Conservation (phyloP, 768 basidiomycete genomes). For the Tulasnella sp. region DNA sequence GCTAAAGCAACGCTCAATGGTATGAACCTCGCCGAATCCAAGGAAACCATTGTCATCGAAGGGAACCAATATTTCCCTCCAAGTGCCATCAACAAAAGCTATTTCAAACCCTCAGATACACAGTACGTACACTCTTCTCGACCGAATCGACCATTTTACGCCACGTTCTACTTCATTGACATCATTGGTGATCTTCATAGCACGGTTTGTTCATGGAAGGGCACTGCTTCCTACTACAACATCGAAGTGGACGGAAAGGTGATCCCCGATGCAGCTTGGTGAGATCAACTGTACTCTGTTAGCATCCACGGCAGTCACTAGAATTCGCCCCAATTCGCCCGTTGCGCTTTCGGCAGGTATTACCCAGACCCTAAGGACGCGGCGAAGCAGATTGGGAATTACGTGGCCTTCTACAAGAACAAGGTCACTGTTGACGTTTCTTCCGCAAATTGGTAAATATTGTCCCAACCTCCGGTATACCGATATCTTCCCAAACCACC, state of each 20-base stretch:
- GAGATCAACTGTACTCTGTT: conserved; percentile 20
- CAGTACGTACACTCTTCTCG: conserved; percentile 34
- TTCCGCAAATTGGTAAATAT: too few species aligned
- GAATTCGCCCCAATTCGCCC: not conserved
- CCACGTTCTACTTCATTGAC: not conserved
- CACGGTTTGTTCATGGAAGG: conserved; percentile 60
- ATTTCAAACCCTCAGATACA: conserved; percentile 42
- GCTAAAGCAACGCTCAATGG: conserved; percentile 46
- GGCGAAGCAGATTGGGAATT: conserved; percentile 52
- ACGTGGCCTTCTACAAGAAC: conserved; percentile 74
- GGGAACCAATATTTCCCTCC: conserved; percentile 69
- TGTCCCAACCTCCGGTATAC: not conserved
- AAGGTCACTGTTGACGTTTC: conserved; percentile 16
- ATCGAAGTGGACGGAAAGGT: conserved; percentile 38
- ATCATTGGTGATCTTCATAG: conserved; percentile 26
- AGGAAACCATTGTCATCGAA: conserved; percentile 47
- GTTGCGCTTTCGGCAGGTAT: conserved; percentile 38
- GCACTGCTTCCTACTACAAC: conserved; percentile 64
- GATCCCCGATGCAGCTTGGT: conserved; percentile 60
- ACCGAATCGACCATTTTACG: too few species aligned
- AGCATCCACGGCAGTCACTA: not conserved
- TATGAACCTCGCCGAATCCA: conserved; percentile 46
- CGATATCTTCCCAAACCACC: not conserved
- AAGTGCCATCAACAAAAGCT: conserved; percentile 33
- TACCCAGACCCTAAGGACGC: conserved; percentile 48